These are phyloP conservation scores for Pleurozium schreberi DNA, from an alignment of 225 moss, liverwort and hornwort genomes.

Conservation along the genomic window DNA sequence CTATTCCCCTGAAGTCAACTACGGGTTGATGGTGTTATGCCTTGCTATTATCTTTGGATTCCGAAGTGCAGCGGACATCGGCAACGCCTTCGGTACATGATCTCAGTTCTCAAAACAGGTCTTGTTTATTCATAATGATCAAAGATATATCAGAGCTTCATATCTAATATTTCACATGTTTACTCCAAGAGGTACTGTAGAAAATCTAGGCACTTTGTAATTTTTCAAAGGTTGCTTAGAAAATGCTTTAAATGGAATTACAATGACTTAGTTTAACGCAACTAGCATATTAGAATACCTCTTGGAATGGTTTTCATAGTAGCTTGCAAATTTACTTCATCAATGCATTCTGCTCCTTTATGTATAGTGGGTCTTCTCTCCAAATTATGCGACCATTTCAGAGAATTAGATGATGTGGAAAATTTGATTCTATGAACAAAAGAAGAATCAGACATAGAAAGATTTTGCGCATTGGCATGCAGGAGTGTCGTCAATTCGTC, in stretches of 20 bases:
- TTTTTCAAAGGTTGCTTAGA: not conserved
- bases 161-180: not conserved
- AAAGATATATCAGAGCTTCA: not conserved
- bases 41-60: slow-evolving; percentile 69
- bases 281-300: not conserved
- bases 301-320: not conserved
- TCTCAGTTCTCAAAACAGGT: not conserved
- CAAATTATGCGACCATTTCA: not conserved
- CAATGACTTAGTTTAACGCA: not conserved
- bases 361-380: not conserved
- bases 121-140: not conserved
- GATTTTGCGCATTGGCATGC: not conserved
- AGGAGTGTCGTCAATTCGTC: not conserved
- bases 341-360: not conserved
- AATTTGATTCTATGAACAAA: not conserved
- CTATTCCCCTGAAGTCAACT: slow-evolving; percentile 84
- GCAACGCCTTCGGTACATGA: slow-evolving; percentile 74
- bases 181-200: not conserved
- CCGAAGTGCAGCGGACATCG: slow-evolving; percentile 34
- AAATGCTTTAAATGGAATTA: not conserved
- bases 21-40: slow-evolving; percentile 64
- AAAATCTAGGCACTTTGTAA: not conserved
- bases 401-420: not conserved
- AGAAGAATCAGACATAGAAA: not conserved
- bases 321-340: not conserved